Evolutionary conservation across 192 early-diverging fungal genomes (phyloP).

Genomic region (Coemansia sp.): DNA sequence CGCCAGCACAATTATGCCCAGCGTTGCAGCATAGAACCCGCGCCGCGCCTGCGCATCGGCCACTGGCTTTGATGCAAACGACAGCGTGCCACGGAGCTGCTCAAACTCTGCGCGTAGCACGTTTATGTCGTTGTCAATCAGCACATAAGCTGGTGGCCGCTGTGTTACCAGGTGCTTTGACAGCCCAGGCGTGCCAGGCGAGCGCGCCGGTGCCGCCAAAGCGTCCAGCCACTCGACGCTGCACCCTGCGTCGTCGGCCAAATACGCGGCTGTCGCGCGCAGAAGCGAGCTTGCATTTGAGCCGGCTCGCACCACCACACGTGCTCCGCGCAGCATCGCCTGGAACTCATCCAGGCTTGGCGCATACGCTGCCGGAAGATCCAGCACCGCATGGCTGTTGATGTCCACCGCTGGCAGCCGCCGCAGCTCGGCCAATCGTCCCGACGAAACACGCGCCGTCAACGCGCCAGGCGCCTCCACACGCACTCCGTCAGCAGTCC

Average conservation of each 20-base stretch:
- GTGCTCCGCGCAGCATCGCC: constrained; percentile 37
- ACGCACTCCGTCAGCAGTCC: background rate
- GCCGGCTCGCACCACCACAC: constrained; percentile 25
- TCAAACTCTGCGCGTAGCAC: constrained; percentile 40
- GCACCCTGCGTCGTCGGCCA: constrained; percentile 23
- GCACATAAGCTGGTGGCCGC: constrained; percentile 38
- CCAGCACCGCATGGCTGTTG: constrained; percentile 22
- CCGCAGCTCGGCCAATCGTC: background rate
- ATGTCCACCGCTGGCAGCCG: constrained; percentile 11
- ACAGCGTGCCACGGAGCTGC: constrained; percentile 44
- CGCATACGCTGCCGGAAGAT: constrained; percentile 11
- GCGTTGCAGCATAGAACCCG: constrained; percentile 23
- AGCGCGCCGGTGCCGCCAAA: constrained; percentile 15
- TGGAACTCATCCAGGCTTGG: constrained; percentile 35
- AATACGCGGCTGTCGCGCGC: constrained; percentile 16
- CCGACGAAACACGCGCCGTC: background rate
- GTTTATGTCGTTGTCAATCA: constrained; percentile 33
- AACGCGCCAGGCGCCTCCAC: constrained; percentile 16
- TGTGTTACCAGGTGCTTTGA: constrained; percentile 32
- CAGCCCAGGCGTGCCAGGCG: constrained; percentile 25
- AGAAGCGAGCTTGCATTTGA: constrained; percentile 6
- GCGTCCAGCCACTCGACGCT: constrained; percentile 22
- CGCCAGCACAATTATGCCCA: constrained; percentile 38
- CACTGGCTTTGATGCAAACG: constrained; percentile 25
- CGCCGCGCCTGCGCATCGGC: constrained; percentile 5